Evolutionary conservation across 164 flowering plant species (phyloP).

Genomic region (Macadamia integrifolia): DNA sequence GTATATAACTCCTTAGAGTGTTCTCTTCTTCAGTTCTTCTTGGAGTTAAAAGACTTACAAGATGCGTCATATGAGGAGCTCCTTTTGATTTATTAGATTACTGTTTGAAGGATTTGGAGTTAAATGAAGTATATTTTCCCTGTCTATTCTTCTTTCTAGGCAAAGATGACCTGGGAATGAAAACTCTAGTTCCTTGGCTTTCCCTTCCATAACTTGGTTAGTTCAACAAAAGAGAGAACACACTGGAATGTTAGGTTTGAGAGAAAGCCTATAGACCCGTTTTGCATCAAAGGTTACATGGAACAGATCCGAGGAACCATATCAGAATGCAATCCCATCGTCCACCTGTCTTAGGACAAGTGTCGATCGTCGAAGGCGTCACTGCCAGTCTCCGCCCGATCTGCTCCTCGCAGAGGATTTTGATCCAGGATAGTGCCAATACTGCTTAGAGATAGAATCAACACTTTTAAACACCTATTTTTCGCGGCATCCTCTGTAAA

Average conservation of each 20-base stretch:
- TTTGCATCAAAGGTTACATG: no score
- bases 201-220: conserved; percentile 43
- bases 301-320: no score
- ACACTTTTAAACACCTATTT: no score
- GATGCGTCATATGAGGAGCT: conserved; percentile 20
- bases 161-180: conserved; percentile 60
- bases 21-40: conserved; percentile 7
- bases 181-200: conserved; percentile 88
- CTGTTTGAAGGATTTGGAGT: conserved; percentile 32
- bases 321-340: no score
- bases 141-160: conserved; percentile 59
- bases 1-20: background rate
- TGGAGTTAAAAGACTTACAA: conserved; percentile 20
- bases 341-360: no score
- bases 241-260: conserved; percentile 22
- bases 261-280: conserved; percentile 33
- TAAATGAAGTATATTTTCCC: conserved; percentile 30
- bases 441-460: no score
- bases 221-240: conserved; percentile 26
- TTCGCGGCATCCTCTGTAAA: no score
- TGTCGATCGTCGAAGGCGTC: no score
- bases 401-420: no score
- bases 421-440: no score
- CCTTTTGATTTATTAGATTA: conserved; percentile 17
- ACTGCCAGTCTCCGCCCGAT: no score